Evolutionary conservation across 2,329 filamentous ascomycete species (phyloP), one percentile per base, ranked within the genome.

Genomic region (Xylaria sp.): DNA sequence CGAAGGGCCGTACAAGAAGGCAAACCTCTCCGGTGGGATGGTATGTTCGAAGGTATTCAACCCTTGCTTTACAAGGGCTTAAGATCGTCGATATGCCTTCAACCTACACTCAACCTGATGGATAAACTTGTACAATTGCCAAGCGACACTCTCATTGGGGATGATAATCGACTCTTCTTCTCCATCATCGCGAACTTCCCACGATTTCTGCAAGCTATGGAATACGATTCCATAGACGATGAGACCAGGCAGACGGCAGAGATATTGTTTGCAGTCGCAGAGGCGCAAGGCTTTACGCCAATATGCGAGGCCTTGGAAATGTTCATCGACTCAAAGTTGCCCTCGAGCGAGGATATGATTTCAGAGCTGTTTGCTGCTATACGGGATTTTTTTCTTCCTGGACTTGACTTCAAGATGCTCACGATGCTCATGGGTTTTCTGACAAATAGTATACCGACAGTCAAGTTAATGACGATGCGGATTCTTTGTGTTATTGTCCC

Each of bases 401-500:
- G 88, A 32, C 87, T 93, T 65, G 95, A 98, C 74, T 93, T 97
- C 73, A 88, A 90, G 68, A 93, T 93, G 83, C 82, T 99, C 11
- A 93, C 94, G 0, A 98, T 97, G 81, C 82, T 98, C 51, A 93
- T 98, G 81, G 94, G 96, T 1, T 86, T 98, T 56, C 85, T 99
- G 61, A 97, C 94, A 14, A 99, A 99, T 77, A 91, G 90, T 39
- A 87, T 91, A 0, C 87, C 92, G 2, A 98, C 94, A 93, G 92
- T 98, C 79, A 97, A 97, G 78, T 85, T 94, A 51, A 95, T 96
- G 82, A 94, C 93, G 0, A 97, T 99, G 92, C 91, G 93, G 68
- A 90, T 98, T 12, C 87, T 99, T 0, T 92, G 92, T 75, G 87
- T 92, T 21, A 84, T 97, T 67, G 92, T 99, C 55, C 93, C 94